phyloP scores from a whole-genome alignment of 805 yeast species.

The Torulaspora microellipsoides region DNA sequence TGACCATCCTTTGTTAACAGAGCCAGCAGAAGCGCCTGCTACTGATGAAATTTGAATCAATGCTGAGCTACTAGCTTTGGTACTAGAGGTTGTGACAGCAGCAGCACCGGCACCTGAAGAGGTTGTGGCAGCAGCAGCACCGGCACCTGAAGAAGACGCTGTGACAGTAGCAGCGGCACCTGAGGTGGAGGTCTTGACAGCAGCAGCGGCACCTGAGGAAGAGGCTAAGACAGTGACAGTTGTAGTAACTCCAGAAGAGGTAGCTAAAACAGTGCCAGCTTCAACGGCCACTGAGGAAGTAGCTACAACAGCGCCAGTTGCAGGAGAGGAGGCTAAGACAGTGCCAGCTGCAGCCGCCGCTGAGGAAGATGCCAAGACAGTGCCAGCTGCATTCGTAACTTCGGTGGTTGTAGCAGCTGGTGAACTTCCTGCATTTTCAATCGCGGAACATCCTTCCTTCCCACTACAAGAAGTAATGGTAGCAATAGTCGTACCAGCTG shows the following conservation, averaged over 20 bases:
- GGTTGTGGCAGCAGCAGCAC: neutral
- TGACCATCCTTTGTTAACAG: neutral
- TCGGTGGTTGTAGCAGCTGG: no score
- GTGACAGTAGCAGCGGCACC: neutral
- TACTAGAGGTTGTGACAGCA: neutral
- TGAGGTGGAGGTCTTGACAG: neutral
- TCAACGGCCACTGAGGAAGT: neutral
- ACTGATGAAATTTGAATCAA: neutral
- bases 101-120: neutral
- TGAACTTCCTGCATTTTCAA: no score
- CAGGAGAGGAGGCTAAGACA: neutral
- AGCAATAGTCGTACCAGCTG: neutral
- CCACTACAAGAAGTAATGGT: constrained; percentile 5
- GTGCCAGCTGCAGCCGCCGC: neutral
- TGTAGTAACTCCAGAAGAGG: no score
- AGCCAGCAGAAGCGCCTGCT: constrained; percentile 2
- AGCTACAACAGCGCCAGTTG: neutral
- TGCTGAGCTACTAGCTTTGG: neutral
- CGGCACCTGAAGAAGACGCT: neutral
- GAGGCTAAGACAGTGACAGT: no score
- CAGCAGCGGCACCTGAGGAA: neutral
- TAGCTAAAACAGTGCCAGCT: no score
- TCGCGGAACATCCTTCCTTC: no score
- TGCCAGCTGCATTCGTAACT: no score
- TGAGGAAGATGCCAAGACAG: no score